phyloP scores from a whole-genome alignment of 805 yeast genomes.

The Debaryomyces tyrocola region DNA sequence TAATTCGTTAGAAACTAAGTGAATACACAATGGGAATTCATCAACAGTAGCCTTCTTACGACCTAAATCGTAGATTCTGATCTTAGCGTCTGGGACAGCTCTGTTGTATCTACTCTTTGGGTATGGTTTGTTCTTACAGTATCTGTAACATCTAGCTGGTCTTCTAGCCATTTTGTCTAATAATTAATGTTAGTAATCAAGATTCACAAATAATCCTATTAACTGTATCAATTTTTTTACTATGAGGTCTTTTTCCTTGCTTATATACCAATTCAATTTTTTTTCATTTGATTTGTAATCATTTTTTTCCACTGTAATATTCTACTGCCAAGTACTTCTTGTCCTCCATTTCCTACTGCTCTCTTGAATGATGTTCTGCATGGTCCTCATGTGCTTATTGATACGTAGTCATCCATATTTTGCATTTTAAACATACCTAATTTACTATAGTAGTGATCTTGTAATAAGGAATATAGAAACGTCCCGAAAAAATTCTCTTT shows the following conservation, averaged over 20 bases:
- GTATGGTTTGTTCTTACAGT: constrained; percentile 99
- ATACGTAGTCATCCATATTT: background rate
- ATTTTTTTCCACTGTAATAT: background rate
- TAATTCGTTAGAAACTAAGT: constrained; percentile 97
- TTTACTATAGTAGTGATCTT: background rate
- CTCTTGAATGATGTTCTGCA: too few species aligned
- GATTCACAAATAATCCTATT: background rate
- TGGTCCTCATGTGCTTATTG: too few species aligned
- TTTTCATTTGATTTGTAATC: background rate
- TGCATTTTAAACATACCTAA: background rate
- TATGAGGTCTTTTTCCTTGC: background rate
- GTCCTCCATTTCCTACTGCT: too few species aligned
- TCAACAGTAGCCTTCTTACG: constrained; percentile 99
- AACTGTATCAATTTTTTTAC: too few species aligned
- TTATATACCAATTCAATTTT: too few species aligned
- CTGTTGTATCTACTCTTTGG: constrained; percentile 99
- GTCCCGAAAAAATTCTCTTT: constrained; percentile 1
- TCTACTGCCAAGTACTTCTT: background rate
- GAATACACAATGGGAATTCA: constrained; percentile 99
- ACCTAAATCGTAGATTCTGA: constrained; percentile 98
- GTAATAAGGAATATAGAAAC: background rate
- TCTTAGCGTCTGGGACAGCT: constrained; percentile 99
- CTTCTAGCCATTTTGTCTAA: constrained; percentile 95
- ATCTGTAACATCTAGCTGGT: constrained; percentile 99
- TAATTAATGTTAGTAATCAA: constrained; percentile 22